Base-by-base conservation (phyloP, 306 rosid species). In the Castanospermum australe region DNA sequence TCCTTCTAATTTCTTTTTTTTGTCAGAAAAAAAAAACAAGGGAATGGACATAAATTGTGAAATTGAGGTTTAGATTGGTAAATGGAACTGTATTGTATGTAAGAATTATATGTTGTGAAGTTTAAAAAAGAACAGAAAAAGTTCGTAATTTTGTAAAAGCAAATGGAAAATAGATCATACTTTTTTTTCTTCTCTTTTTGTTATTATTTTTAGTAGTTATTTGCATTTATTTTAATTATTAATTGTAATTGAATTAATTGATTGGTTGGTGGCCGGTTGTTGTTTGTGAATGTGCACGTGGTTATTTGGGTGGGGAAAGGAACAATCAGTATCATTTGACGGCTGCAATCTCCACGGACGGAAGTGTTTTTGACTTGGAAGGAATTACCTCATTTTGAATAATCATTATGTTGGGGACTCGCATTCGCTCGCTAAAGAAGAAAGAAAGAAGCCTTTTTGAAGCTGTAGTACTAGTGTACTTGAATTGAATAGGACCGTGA, bases 41-140 rank as follows among this genome's bases (percentile, higher is more conserved):
- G n/a, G n/a, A 54, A 32, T 82, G 85, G 59, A 82, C 78, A 75
- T 70, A 76, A 20, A 59, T 52, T 44, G 44, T 61, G 71, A 80
- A 77, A 35, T 75, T 61, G 75, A 66, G 66, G 6, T 64, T 41
- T 84, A 83, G 91, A 85, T 62, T 78, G 78, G 88, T 87, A 77
- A 66, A 90, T 86, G 84, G 83, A 78, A 47, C 13, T 86, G 86
- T 68, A 82, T 75, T 89, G 86, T 92, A 85, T 77, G 84, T 92
- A 92, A 81, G 73, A 65, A 69, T 77, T 84, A 69, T n/a, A n/a
- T n/a, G n/a, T 86, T 59, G 71, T 78, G 48, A 76, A 63, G 50
- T n/a, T n/a, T n/a, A n/a, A 24, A 64, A 75, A 22, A 32, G 12
- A 35, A 48, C 66, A 12, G 24, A 48, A 42, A 66, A 39, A 48